Percentiles rank a stretch among this genome's conserved stretches.
These are phyloP conservation scores for Fragaria vesca DNA, from an alignment of 306 rosid genomes.

Conservation along the genomic window DNA sequence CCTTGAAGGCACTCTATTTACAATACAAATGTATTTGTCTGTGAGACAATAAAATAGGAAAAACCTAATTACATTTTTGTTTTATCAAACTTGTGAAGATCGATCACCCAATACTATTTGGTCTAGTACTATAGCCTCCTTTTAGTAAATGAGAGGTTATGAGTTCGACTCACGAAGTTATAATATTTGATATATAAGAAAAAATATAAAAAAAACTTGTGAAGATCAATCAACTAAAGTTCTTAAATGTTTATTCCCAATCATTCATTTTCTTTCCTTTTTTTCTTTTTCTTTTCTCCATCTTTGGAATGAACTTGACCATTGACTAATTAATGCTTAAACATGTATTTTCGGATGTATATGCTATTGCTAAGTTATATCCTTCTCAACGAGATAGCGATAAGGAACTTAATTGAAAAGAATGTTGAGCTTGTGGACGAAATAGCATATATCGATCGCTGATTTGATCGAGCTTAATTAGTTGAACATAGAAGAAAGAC, in stretches of 20 bases:
- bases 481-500: not conserved
- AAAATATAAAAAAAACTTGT: not conserved
- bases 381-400: not conserved
- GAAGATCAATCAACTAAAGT: not conserved
- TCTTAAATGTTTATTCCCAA: not conserved
- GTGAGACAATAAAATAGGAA: not conserved
- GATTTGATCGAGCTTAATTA: not conserved
- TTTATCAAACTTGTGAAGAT: not conserved
- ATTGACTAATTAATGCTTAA: not conserved
- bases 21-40: too few species aligned
- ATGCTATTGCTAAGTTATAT: not conserved
- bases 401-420: not conserved
- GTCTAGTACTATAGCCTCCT: accelerated
- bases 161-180: too few species aligned
- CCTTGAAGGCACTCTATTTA: too few species aligned
- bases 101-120: too few species aligned
- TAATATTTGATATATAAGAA: too few species aligned
- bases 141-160: too few species aligned
- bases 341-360: not conserved
- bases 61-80: not conserved
- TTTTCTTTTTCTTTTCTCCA: not conserved
- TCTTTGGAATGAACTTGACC: not conserved
- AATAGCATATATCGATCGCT: not conserved
- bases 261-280: not conserved
- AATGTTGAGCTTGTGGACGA: not conserved